phyloP scores from a whole-genome alignment of 2,329 filamentous ascomycete species.

The Arthroderma sp. region DNA sequence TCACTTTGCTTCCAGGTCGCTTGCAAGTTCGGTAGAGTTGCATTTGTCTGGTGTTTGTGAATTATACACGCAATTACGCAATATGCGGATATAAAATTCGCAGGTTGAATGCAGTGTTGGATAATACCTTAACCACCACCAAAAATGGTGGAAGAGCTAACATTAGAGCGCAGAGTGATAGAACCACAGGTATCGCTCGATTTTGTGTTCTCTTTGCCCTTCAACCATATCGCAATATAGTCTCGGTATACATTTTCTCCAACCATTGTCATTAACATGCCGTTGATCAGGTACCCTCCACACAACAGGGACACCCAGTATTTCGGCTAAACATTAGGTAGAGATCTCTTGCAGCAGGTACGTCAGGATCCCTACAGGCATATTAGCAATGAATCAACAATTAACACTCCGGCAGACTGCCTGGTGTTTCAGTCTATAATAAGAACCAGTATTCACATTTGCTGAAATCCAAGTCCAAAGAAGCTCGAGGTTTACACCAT shows the following conservation, averaged over 20 bases:
- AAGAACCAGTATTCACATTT: neutral
- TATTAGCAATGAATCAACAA: conserved; percentile 43
- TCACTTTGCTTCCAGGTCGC: neutral
- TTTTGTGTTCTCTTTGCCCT: conserved; percentile 6
- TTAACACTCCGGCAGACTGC: conserved; percentile 40
- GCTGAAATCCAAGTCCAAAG: neutral
- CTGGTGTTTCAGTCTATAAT: conserved; percentile 22
- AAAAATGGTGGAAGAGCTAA: conserved; percentile 8
- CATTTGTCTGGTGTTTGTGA: conserved; percentile 3
- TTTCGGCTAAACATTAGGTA: conserved; percentile 10
- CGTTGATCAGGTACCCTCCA: neutral
- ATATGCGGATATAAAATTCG: neutral
- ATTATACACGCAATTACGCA: neutral
- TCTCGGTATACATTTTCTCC: conserved; percentile 9
- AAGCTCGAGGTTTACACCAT: conserved; percentile 9
- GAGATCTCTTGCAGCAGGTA: conserved; percentile 1
- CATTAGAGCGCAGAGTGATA: conserved; percentile 6
- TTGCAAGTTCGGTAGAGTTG: conserved; percentile 1
- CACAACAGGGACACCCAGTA: conserved; percentile 9
- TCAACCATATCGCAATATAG: conserved; percentile 12
- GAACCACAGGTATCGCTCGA: conserved; percentile 11
- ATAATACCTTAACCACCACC: neutral
- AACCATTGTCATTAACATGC: neutral
- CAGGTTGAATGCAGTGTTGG: neutral
- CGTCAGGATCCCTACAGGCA: conserved; percentile 31